phyloP scores from a whole-genome alignment of 73 alveolate species.

The Tetrahymena thermophila region DNA sequence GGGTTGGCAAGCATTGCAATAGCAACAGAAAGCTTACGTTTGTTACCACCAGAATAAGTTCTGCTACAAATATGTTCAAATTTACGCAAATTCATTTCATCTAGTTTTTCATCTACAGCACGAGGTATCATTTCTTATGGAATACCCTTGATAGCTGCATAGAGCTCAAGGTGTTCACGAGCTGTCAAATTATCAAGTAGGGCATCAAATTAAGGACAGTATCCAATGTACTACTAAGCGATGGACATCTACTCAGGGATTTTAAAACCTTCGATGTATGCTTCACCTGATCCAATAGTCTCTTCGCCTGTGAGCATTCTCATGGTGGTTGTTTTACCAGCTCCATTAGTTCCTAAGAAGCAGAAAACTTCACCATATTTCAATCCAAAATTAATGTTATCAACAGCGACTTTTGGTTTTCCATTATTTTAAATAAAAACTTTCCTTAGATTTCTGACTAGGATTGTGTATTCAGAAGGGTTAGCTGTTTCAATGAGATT shows the following conservation, averaged over 20 bases:
- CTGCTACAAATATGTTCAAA: slow-evolving; percentile 68
- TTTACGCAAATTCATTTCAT: slow-evolving; percentile 71
- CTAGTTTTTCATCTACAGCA: slow-evolving; percentile 61
- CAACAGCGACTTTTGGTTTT: slow-evolving; percentile 52
- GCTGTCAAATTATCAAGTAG: slow-evolving; percentile 79
- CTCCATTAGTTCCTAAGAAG: slow-evolving; percentile 85
- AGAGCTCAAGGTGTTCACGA: slow-evolving; percentile 81
- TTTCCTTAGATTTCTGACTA: slow-evolving; percentile 42
- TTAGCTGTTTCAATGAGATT: not conserved
- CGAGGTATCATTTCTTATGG: slow-evolving; percentile 56
- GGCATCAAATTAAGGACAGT: slow-evolving; percentile 95
- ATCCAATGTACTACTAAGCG: slow-evolving; percentile 81
- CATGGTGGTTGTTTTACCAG: slow-evolving; percentile 89
- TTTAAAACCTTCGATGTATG: slow-evolving; percentile 71
- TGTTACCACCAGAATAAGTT: slow-evolving; percentile 87
- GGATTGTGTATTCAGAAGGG: slow-evolving; percentile 31
- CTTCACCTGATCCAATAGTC: slow-evolving; percentile 71
- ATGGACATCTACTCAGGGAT: slow-evolving; percentile 46
- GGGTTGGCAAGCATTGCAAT: slow-evolving; percentile 94
- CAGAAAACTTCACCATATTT: slow-evolving; percentile 82
- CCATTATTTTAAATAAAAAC: slow-evolving; percentile 2
- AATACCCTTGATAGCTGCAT: slow-evolving; percentile 87
- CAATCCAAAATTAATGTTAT: slow-evolving; percentile 66
- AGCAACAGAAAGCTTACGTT: slow-evolving; percentile 92
- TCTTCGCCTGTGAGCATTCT: slow-evolving; percentile 79